phyloP scores from a whole-genome alignment of 2,329 filamentous ascomycete species.

The Fusarium nelsonii region DNA sequence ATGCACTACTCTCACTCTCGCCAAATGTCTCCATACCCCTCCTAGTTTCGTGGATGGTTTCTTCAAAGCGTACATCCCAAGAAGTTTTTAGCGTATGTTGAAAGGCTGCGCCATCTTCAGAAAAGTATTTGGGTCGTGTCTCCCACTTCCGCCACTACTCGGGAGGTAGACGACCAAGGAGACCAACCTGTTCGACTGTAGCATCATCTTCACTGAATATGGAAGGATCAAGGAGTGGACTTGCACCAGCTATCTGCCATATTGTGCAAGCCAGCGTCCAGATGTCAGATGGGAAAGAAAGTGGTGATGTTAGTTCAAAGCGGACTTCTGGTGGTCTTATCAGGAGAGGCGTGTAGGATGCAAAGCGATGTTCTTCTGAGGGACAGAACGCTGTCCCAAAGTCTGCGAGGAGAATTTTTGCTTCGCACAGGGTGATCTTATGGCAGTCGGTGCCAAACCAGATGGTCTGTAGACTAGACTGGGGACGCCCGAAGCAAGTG shows the following conservation, averaged over 20 bases:
- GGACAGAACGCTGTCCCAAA: conserved; percentile 53
- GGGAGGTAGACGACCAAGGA: too few relatives aligned
- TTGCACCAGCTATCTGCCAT: conserved; percentile 30
- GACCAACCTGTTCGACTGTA: too few relatives aligned
- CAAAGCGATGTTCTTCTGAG: conserved; percentile 29
- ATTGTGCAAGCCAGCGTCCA: conserved; percentile 56
- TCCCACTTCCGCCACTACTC: too few relatives aligned
- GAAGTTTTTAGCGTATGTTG: too few relatives aligned
- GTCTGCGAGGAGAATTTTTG: conserved; percentile 46
- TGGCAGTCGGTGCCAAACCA: conserved; percentile 25
- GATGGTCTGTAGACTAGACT: too few relatives aligned
- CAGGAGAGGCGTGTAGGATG: conserved; percentile 49
- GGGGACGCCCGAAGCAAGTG: too few relatives aligned
- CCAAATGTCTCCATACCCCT: background rate
- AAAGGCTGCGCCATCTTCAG: conserved; percentile 17
- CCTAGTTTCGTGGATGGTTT: conserved; percentile 14
- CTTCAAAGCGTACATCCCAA: conserved; percentile 11
- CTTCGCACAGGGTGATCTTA: conserved; percentile 43
- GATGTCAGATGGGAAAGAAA: conserved; percentile 55
- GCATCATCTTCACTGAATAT: too few relatives aligned
- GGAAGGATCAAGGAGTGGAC: too few relatives aligned
- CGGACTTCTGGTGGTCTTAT: conserved; percentile 51
- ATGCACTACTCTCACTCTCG: conserved; percentile 3
- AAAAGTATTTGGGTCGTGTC: too few relatives aligned
- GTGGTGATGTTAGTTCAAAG: conserved; percentile 51